Conservation (phyloP, 2,329 filamentous ascomycete species). For the Cyphellophora attinorum region DNA sequence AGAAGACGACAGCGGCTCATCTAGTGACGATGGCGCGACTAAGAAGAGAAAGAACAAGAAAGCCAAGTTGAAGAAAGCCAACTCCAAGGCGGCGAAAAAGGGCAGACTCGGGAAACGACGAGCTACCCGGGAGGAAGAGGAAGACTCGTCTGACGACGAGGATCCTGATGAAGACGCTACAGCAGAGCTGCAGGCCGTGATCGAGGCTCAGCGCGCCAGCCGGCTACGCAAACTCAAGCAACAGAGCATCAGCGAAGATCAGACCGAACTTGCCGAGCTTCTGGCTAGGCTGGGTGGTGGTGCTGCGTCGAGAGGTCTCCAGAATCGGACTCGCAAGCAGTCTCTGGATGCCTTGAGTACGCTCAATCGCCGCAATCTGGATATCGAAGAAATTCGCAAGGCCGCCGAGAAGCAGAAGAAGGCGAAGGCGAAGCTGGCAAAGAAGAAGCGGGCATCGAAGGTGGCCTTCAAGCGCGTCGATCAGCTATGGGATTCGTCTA, state of each 20-base stretch:
- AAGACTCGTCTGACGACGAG: constrained; percentile 6
- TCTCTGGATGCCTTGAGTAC: neutral
- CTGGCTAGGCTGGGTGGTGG: neutral
- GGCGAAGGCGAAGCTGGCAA: constrained; percentile 21
- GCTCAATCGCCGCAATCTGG: neutral
- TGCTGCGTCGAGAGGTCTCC: neutral
- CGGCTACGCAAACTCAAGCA: neutral
- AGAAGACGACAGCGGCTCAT: constrained; percentile 5
- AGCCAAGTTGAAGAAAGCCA: neutral
- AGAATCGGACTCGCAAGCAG: neutral
- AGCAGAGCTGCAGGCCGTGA: neutral
- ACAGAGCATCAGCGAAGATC: neutral
- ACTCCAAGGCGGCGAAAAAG: neutral
- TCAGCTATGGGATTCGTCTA: constrained; percentile 47
- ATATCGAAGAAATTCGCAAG: neutral
- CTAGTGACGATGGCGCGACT: constrained; percentile 1
- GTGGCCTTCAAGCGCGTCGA: constrained; percentile 63
- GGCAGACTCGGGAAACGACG: neutral
- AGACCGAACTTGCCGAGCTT: neutral
- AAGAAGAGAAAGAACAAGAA: constrained; percentile 1
- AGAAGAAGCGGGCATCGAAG: constrained; percentile 38
- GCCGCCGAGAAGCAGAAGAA: neutral
- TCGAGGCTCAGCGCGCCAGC: neutral
- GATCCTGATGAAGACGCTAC: constrained; percentile 2
- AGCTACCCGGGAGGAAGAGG: neutral